Percentiles rank a stretch among this genome's conserved stretches.
Evolutionary conservation across 2,329 filamentous ascomycete genomes (phyloP).

Genomic region (Neoarthrinium moseri): DNA sequence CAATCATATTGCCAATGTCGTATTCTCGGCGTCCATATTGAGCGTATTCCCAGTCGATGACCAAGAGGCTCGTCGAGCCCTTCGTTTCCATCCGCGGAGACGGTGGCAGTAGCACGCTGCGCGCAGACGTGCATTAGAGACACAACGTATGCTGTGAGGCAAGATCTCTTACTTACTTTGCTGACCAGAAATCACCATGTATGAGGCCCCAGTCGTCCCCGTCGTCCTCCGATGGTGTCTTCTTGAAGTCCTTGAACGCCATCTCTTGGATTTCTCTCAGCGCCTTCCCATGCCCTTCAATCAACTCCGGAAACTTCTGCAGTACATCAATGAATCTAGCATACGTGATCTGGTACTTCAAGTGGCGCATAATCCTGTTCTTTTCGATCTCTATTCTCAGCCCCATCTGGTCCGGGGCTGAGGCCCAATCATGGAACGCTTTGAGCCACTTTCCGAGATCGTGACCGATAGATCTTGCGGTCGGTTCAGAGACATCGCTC

Average conservation of each 20-base stretch:
- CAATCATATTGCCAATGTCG: slow-evolving; percentile 40
- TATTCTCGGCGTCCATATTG: slow-evolving; percentile 35
- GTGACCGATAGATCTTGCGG: too few relatives aligned
- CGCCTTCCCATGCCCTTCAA: slow-evolving; percentile 21
- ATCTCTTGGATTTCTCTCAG: slow-evolving; percentile 27
- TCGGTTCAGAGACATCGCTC: too few relatives aligned
- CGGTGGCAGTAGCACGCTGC: neutral
- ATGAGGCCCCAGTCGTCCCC: slow-evolving; percentile 23
- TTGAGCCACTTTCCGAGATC: slow-evolving; percentile 28
- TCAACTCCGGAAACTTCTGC: slow-evolving; percentile 27
- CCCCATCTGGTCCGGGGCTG: slow-evolving; percentile 15
- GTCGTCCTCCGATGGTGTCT: neutral
- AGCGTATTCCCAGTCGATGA: slow-evolving; percentile 43
- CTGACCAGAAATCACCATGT: slow-evolving; percentile 41
- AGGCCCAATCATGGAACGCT: slow-evolving; percentile 33
- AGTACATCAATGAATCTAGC: slow-evolving; percentile 30
- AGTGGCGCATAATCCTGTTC: slow-evolving; percentile 31
- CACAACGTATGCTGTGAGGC: neutral
- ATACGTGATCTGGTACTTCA: slow-evolving; percentile 39
- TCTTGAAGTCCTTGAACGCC: slow-evolving; percentile 8
- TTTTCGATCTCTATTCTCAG: slow-evolving; percentile 17
- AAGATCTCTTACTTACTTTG: slow-evolving; percentile 36
- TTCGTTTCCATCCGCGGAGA: neutral
- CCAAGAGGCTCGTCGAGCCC: slow-evolving; percentile 25
- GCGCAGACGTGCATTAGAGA: neutral